These are phyloP conservation scores for Truncatella angustata DNA, from an alignment of 2,329 filamentous ascomycete species.

Conservation along the genomic window DNA sequence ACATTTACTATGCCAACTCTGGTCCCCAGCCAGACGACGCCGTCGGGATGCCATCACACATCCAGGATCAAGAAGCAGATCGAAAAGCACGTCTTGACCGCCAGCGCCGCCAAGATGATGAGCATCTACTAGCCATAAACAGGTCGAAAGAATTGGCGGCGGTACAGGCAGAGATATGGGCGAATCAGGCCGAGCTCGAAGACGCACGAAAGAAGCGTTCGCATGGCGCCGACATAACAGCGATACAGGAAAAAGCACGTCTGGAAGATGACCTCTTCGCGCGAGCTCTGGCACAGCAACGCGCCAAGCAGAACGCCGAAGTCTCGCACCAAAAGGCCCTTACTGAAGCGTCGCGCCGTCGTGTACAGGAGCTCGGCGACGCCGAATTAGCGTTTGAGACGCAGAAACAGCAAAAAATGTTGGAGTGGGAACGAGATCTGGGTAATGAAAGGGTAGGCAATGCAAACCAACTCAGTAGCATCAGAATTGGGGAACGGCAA, in stretches of 20 bases:
- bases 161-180: constrained; percentile 49
- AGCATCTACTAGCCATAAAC: constrained; percentile 46
- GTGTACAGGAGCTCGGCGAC: constrained; percentile 42
- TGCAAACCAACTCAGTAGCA: constrained; percentile 46
- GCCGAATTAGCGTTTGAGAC: constrained; percentile 46
- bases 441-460: constrained; percentile 46
- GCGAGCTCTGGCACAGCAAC: constrained; percentile 33
- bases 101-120: constrained; percentile 44
- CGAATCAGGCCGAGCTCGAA: constrained; percentile 49
- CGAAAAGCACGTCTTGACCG: constrained; percentile 46
- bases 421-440: constrained; percentile 48
- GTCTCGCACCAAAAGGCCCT: constrained; percentile 47
- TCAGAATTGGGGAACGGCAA: constrained; percentile 49
- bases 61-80: constrained; percentile 48
- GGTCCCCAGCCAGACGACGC: constrained; percentile 54
- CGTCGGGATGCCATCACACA: constrained; percentile 48
- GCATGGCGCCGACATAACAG: constrained; percentile 43
- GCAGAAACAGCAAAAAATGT: constrained; percentile 38
- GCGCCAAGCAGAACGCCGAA: constrained; percentile 32
- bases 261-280: constrained; percentile 45
- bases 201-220: constrained; percentile 47
- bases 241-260: constrained; percentile 42
- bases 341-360: constrained; percentile 43
- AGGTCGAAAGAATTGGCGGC: constrained; percentile 50
- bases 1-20: constrained; percentile 53